Evolutionary conservation across 2,329 filamentous ascomycete genomes (phyloP), one percentile per base, ranked within the genome.

Genomic region (Nannizziopsis barbatae): DNA sequence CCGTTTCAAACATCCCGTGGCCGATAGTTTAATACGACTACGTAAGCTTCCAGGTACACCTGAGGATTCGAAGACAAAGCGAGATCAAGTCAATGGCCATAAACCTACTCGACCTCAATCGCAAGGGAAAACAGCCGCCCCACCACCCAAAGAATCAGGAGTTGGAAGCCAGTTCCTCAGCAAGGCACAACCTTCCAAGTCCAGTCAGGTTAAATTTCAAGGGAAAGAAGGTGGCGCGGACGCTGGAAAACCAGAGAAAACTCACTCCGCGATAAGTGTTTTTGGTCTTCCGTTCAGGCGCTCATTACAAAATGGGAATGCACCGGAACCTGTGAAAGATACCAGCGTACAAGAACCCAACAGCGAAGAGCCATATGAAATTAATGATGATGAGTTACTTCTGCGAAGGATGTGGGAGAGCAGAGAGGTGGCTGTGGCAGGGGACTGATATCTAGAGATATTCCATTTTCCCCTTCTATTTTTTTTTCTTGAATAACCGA

Each of bases 321-420:
- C 15, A n/a, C 40, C 20, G 32, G 30, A 57, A 7, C 22, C 22
- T 41, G 56, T 50, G 18, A 40, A 50, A 42, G 47, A 52, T 14
- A 50, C 50, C 6, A 49, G 51, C 22, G 44, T 33, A n/a, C n/a
- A 17, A 38, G 15, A 52, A n/a, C 50, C 49, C 8, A 47, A 50
- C 27, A 57, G 57, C 12, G 56, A 60, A 11, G 56, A 58, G 2
- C 46, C 53, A 22, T 60, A 60, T 33, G 56, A 55, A 14, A 53
- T 62, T 2, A 61, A 54, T 44, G 65, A 66, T 47, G 52, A 56
- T 4, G 66, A 66, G 31, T 58, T 70, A 56, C 62, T 70, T 57
- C 59, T 69, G 45, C 64, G 66, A 37, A 64, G 67, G 41, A 65
- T 69, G 56, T 70, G 67, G 67, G 65, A 69, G 41, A 68, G 64